Percentiles rank a stretch among this genome's conserved stretches.
Evolutionary conservation across 75 land plant genomes (phyloP).

Genomic region (Pinus albicaulis): DNA sequence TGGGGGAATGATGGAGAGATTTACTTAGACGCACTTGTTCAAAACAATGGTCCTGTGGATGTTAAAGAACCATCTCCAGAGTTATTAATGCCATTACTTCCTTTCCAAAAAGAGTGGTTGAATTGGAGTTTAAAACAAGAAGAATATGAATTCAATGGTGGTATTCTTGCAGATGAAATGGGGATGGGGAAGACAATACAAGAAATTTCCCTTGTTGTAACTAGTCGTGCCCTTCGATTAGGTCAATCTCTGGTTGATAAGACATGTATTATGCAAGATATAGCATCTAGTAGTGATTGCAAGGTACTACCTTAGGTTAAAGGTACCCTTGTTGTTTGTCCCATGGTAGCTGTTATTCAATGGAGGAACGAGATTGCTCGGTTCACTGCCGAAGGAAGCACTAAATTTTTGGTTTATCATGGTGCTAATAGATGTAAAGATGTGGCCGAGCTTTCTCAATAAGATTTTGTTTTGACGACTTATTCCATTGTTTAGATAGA

Average conservation of each 20-base stretch:
- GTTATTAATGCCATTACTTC: slow-evolving; percentile 57
- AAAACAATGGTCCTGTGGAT: not conserved
- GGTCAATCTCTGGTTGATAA: slow-evolving; percentile 1
- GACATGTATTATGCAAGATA: not conserved
- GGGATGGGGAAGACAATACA: slow-evolving; percentile 99
- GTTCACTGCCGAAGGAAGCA: too few species aligned
- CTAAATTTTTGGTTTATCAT: too few species aligned
- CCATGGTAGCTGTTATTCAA: too few species aligned
- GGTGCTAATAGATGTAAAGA: too few species aligned
- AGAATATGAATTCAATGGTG: slow-evolving; percentile 51
- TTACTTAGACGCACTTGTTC: too few species aligned
- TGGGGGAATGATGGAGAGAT: too few species aligned
- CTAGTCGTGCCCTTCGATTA: slow-evolving; percentile 18
- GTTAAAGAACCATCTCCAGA: slow-evolving; percentile 45
- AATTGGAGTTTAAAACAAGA: slow-evolving; percentile 87
- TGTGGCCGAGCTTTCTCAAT: too few species aligned
- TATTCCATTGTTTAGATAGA: too few species aligned
- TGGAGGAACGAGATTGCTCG: too few species aligned
- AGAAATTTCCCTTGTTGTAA: slow-evolving; percentile 46
- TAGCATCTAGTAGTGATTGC: slow-evolving; percentile 7
- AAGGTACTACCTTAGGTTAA: too few species aligned
- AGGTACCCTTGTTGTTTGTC: too few species aligned
- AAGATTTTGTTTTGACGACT: too few species aligned
- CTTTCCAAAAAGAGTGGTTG: slow-evolving; percentile 92
- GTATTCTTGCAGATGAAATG: slow-evolving; percentile 94